Conservation (phyloP, 331 rosid species). For the Acacia concinna region DNA sequence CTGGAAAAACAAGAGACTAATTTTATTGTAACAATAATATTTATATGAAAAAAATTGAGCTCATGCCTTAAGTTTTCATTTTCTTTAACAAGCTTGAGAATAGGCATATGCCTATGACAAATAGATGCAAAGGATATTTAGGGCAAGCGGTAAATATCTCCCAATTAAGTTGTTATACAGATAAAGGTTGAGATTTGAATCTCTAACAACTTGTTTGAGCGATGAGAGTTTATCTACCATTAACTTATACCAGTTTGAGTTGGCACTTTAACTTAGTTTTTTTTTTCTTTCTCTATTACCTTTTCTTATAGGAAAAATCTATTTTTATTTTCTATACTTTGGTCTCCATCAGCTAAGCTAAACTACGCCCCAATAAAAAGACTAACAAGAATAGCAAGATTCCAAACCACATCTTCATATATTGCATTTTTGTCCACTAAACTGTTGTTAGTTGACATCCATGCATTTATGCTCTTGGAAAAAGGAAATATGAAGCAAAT, state of each 20-base stretch:
- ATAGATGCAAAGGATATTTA: too few species aligned
- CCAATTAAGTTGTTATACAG: neutral
- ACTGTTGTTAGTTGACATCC: neutral
- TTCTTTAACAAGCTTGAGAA: too few species aligned
- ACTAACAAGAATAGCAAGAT: neutral
- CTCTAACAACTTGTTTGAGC: too few species aligned
- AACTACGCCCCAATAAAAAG: neutral
- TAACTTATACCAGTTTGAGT: neutral
- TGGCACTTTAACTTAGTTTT: neutral
- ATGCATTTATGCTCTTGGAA: neutral
- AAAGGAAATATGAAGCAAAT: neutral
- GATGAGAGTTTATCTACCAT: neutral
- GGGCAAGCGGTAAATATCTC: too few species aligned
- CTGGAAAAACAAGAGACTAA: neutral
- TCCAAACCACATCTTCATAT: neutral
- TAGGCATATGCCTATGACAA: neutral
- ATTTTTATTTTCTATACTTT: neutral
- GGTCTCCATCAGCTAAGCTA: neutral
- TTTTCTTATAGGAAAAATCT: neutral
- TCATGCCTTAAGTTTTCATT: neutral
- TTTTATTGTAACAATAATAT: neutral
- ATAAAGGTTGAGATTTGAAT: neutral
- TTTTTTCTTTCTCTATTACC: neutral
- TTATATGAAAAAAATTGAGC: neutral
- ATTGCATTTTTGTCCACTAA: neutral